A percentile compares a stretch with the other conserved stretches of the same genome.
phyloP scores from a whole-genome alignment of 768 basidiomycete species.

The Strobilomyces echinocephalus region DNA sequence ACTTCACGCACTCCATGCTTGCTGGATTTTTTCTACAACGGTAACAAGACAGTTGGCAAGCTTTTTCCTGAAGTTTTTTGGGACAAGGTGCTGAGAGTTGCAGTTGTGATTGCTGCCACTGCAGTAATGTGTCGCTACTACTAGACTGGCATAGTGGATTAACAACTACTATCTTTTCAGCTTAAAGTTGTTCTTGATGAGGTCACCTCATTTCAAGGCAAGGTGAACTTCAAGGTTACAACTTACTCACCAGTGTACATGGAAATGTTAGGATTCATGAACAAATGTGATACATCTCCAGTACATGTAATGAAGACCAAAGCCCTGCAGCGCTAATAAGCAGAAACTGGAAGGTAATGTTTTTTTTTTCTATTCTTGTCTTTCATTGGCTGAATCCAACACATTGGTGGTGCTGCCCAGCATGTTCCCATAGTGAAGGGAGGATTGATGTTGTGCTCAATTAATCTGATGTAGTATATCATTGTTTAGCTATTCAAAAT shows the following conservation, averaged over 20 bases:
- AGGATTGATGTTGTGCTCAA: too few species aligned
- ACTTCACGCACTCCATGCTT: too few species aligned
- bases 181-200: neutral
- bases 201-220: neutral
- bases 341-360: neutral
- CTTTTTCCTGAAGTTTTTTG: neutral
- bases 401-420: too few species aligned
- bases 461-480: too few species aligned
- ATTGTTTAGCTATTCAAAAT: too few species aligned
- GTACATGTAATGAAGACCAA: neutral
- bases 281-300: neutral
- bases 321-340: neutral
- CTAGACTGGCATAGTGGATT: neutral
- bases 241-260: neutral
- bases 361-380: too few species aligned
- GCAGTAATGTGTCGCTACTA: neutral
- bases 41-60: neutral
- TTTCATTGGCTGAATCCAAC: too few species aligned
- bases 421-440: too few species aligned
- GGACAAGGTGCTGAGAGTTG: neutral
- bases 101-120: neutral
- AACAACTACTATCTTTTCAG: neutral
- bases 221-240: neutral
- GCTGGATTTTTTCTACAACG: neutral
- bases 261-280: neutral